phyloP scores from a whole-genome alignment of 2,329 filamentous ascomycete species.

The Phialocephala subalpina region DNA sequence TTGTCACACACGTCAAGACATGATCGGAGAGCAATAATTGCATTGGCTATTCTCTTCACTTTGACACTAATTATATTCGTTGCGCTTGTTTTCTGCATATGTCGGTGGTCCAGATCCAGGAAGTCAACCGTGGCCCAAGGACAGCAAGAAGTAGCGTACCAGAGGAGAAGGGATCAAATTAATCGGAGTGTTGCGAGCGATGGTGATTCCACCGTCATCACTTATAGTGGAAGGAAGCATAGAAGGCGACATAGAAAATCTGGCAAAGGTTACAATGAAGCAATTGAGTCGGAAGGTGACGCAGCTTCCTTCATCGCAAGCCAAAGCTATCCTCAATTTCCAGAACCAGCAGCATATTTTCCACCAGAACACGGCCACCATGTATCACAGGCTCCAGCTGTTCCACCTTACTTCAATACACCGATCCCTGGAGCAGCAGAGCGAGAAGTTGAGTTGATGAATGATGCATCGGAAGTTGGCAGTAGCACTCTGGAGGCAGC shows the following conservation, averaged over 20 bases:
- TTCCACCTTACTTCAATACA: neutral
- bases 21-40: neutral
- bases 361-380: neutral
- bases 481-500: neutral
- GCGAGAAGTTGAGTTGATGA: slow-evolving; percentile 1
- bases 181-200: neutral
- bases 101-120: neutral
- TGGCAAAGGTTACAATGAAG: neutral
- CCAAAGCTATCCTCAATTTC: neutral
- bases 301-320: neutral
- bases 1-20: neutral
- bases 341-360: neutral
- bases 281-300: neutral
- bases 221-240: neutral
- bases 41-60: neutral
- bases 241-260: neutral
- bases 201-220: neutral
- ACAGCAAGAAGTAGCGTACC: neutral
- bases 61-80: neutral
- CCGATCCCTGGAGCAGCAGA: neutral
- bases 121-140: neutral
- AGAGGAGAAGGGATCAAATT: neutral
- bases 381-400: neutral
- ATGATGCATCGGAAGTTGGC: slow-evolving; percentile 1
- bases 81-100: neutral